phyloP scores from a whole-genome alignment of 345 rosid genomes.

The Eutrema japonicum region DNA sequence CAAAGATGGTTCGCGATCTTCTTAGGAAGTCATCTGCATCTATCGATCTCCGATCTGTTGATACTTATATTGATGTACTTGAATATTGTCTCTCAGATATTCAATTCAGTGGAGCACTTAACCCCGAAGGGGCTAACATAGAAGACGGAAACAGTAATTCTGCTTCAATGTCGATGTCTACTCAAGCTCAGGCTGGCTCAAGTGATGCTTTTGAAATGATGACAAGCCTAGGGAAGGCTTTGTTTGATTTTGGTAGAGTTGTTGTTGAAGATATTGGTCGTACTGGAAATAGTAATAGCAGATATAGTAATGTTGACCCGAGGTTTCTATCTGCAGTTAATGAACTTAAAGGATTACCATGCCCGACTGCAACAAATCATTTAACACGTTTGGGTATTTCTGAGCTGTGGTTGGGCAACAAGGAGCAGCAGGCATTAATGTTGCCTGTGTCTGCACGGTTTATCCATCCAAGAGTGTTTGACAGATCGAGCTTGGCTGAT shows the following conservation, averaged over 20 bases:
- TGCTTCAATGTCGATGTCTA: constrained; percentile 44
- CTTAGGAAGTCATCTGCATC: constrained; percentile 65
- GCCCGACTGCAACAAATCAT: constrained; percentile 82
- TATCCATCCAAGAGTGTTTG: constrained; percentile 77
- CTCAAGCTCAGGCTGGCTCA: constrained; percentile 62
- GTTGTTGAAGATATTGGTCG: constrained; percentile 95
- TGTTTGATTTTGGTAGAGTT: constrained; percentile 88
- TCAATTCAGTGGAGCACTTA: constrained; percentile 53
- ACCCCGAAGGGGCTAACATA: constrained; percentile 40
- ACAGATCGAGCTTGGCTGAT: constrained; percentile 65
- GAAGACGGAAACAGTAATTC: constrained; percentile 50
- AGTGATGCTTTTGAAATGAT: constrained; percentile 97
- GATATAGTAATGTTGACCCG: constrained; percentile 50
- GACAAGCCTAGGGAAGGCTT: constrained; percentile 87
- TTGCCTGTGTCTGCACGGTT: constrained; percentile 71
- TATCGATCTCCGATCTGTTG: constrained; percentile 78
- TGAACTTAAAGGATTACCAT: constrained; percentile 80
- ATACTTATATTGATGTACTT: constrained; percentile 84
- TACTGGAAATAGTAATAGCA: constrained; percentile 54
- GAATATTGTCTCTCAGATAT: constrained; percentile 92
- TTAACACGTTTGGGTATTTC: constrained; percentile 65
- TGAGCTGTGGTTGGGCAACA: constrained; percentile 87
- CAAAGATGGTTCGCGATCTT: constrained; percentile 94
- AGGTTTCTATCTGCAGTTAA: constrained; percentile 55
- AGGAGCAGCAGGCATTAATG: constrained; percentile 84